Conservation (phyloP, 495 filamentous ascomycete genomes). For the Friedmanniomyces endolithicus region DNA sequence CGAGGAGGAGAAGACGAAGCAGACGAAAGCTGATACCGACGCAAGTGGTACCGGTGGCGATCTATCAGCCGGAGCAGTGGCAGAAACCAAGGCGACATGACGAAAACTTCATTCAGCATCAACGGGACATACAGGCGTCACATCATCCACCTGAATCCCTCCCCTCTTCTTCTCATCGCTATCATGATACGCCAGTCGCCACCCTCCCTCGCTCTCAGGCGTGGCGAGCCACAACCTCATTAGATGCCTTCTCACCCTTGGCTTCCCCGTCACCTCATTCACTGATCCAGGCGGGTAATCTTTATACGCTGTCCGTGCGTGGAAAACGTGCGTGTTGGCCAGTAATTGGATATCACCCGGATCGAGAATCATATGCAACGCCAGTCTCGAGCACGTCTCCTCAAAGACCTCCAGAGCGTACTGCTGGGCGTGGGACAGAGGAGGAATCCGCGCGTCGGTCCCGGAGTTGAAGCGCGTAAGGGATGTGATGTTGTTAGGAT, state of each 20-base stretch:
- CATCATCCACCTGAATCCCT: conserved; percentile 76
- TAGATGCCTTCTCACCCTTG: conserved; percentile 35
- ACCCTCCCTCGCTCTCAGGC: conserved; percentile 72
- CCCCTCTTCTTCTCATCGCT: conserved; percentile 71
- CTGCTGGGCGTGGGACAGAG: conserved; percentile 23
- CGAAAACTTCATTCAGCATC: conserved; percentile 57
- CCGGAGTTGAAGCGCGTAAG: conserved; percentile 29
- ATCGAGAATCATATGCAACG: conserved; percentile 33
- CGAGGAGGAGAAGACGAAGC: conserved; percentile 9
- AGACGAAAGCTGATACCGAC: conserved; percentile 1
- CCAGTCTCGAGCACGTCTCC: conserved; percentile 25
- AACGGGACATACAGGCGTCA: conserved; percentile 50
- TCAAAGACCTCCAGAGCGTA: conserved; percentile 25
- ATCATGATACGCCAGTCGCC: conserved; percentile 73
- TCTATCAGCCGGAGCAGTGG: background rate
- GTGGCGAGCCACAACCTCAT: conserved; percentile 76
- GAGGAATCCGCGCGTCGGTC: conserved; percentile 22
- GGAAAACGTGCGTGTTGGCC: conserved; percentile 29
- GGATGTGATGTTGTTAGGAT: conserved; percentile 30
- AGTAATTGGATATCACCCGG: conserved; percentile 33
- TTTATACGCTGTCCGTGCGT: conserved; percentile 31
- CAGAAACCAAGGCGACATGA: background rate
- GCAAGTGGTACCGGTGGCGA: conserved; percentile 1
- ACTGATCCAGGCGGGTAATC: conserved; percentile 25
- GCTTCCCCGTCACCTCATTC: conserved; percentile 10